Evolutionary conservation across 2,329 filamentous ascomycete genomes (phyloP).

Genomic region (Emergomyces orientalis): DNA sequence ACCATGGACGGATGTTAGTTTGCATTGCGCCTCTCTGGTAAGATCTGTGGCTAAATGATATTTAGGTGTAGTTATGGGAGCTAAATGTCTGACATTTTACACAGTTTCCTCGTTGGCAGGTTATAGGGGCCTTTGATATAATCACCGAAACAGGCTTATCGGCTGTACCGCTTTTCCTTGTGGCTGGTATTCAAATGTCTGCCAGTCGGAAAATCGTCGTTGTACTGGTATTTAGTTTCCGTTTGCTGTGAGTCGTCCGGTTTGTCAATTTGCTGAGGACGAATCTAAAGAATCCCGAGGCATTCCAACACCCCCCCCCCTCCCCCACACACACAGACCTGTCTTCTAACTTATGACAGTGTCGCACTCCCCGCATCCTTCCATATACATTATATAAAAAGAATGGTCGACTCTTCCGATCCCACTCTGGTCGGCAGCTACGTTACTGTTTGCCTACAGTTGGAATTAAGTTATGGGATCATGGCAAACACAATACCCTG

Average conservation of each 20-base stretch:
- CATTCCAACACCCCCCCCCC: background rate
- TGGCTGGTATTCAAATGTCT: conserved; percentile 33
- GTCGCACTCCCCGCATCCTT: conserved; percentile 33
- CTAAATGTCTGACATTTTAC: background rate
- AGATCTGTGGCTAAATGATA: conserved; percentile 8
- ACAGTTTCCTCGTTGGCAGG: conserved; percentile 33
- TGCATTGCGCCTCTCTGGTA: conserved; percentile 27
- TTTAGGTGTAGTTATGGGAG: background rate
- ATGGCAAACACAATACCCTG: conserved; percentile 37
- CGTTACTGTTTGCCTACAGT: conserved; percentile 31
- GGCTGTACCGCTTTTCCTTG: conserved; percentile 29
- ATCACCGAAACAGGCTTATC: conserved; percentile 33
- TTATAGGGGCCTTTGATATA: conserved; percentile 34
- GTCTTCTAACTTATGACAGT: conserved; percentile 18
- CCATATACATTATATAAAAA: conserved; percentile 31
- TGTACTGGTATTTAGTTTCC: conserved; percentile 34
- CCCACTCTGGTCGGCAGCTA: conserved; percentile 31
- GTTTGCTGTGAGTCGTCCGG: conserved; percentile 28
- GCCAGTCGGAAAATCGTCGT: conserved; percentile 32
- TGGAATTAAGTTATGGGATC: conserved; percentile 35
- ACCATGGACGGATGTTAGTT: conserved; percentile 29
- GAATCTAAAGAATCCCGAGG: background rate
- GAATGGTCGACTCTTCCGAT: conserved; percentile 26
- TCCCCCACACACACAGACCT: background rate
- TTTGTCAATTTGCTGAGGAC: background rate